Conservation (phyloP, 495 filamentous ascomycete species). For the Aspergillus panamensis region DNA sequence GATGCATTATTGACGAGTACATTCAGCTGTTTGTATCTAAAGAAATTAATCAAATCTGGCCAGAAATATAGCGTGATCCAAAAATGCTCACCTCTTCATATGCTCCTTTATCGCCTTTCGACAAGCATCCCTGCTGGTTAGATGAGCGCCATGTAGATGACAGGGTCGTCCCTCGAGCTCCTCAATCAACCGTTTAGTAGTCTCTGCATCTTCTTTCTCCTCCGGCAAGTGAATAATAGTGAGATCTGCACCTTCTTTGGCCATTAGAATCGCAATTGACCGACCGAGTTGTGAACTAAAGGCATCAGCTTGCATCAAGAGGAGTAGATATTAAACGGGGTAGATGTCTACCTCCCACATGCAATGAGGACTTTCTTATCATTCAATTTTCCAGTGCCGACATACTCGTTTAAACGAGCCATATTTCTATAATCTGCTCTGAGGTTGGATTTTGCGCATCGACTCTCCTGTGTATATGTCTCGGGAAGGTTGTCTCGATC, state of each 20-base stretch:
- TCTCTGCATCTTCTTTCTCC: conserved; percentile 51
- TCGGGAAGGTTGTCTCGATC: too few species aligned
- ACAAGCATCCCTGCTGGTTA: conserved; percentile 46
- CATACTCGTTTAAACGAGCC: conserved; percentile 32
- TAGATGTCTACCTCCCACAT: conserved; percentile 54
- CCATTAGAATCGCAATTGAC: conserved; percentile 53
- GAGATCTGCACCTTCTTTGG: conserved; percentile 53
- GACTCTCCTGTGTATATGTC: too few species aligned
- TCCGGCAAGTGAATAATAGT: conserved; percentile 54
- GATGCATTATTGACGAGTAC: conserved; percentile 62
- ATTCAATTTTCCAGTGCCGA: conserved; percentile 46
- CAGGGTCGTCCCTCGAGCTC: conserved; percentile 45
- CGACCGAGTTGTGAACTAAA: conserved; percentile 52
- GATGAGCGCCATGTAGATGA: conserved; percentile 45
- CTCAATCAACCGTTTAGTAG: conserved; percentile 53
- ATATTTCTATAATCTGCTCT: neutral
- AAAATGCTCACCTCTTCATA: conserved; percentile 36
- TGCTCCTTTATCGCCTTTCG: conserved; percentile 49
- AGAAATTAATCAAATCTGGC: neutral
- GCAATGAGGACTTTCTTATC: conserved; percentile 54
- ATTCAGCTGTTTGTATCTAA: conserved; percentile 47
- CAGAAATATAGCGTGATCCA: neutral
- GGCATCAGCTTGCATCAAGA: neutral
- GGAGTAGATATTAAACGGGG: neutral
- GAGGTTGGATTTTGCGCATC: too few species aligned